A percentile compares a stretch with the other conserved stretches of the same genome.
Evolutionary conservation across 2,329 filamentous ascomycete genomes (phyloP).

Genomic region (Orbilia javanica): DNA sequence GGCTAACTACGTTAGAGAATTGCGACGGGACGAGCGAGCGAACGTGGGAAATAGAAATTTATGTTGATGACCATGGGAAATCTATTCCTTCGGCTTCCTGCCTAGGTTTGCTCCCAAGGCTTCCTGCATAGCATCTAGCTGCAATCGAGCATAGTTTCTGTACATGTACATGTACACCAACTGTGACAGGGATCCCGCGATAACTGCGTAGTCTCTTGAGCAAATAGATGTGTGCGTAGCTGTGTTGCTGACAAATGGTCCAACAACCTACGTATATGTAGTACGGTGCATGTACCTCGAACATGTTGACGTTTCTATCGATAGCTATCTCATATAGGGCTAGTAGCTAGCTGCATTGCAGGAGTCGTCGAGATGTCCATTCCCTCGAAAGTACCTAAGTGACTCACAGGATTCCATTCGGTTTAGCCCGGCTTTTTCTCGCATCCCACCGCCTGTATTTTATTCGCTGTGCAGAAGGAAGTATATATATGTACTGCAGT

Average conservation of each 20-base stretch:
- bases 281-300: no score
- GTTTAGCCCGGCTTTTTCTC: not conserved
- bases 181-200: conserved; percentile 37
- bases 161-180: conserved; percentile 6
- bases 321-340: not conserved
- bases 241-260: conserved; percentile 49
- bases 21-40: conserved; percentile 41
- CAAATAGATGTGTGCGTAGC: conserved; percentile 2
- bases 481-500: not conserved
- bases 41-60: not conserved
- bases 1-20: conserved; percentile 12
- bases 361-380: no score
- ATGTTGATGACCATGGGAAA: not conserved
- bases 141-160: conserved; percentile 15
- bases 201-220: no score
- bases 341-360: not conserved
- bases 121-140: conserved; percentile 2
- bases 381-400: not conserved
- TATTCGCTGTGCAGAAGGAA: not conserved
- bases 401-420: conserved; percentile 5
- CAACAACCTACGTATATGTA: no score
- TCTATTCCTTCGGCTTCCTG: conserved; percentile 22
- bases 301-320: no score
- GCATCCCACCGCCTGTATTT: not conserved
- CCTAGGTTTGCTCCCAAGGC: not conserved